Evolutionary conservation across 192 early-diverging fungal species (phyloP), one percentile per base, ranked within the genome.

Genomic region (Entomortierella lignicola): DNA sequence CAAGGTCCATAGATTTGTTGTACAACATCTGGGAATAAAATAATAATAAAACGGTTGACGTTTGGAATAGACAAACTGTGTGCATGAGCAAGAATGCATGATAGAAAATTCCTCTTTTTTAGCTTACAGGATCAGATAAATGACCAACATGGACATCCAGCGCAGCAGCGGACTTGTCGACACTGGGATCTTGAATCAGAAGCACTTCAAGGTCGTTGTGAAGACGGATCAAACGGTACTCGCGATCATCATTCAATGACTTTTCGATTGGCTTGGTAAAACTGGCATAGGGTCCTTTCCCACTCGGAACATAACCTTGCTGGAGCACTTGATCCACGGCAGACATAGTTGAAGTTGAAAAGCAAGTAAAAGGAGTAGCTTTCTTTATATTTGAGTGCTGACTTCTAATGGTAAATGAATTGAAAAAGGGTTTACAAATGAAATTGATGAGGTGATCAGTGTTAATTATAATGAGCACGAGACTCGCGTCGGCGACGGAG

Each of bases 131-230:
- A 80, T 96, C 94, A 60, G 83, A 84, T 44, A 92, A 80, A 63
- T 92, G 89, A 1, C 94, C 94, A 30, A 96, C 93, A 74, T 94
- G 90, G 26, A 94, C 92, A 83, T 94, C 94, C 43, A 94, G 62
- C 8, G 93, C 91, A 18, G 92, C 92, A 15, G 89, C 88, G 10
- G 91, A 83, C 68, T 95, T 95, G 73, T 94, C 93, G 17, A 92
- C 91, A 18, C 81, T 71, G 11, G 86, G 84, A 56, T 95, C 94
- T 23, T 87, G 88, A 34, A 95, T 88, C 21, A 95, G 48, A 37
- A 95, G 82, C 6, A 84, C 88, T 69, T 94, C 72, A 21, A 95
- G 83, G 23, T 86, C 80, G 72, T 94, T 94, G 27, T 60, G 59
- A 8, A 92, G 82, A 15, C 71, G 69, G 66, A 92, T 91, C 54